These are phyloP conservation scores for Monilinia laxa DNA, from an alignment of 2,329 filamentous ascomycete genomes.

Conservation along the genomic window DNA sequence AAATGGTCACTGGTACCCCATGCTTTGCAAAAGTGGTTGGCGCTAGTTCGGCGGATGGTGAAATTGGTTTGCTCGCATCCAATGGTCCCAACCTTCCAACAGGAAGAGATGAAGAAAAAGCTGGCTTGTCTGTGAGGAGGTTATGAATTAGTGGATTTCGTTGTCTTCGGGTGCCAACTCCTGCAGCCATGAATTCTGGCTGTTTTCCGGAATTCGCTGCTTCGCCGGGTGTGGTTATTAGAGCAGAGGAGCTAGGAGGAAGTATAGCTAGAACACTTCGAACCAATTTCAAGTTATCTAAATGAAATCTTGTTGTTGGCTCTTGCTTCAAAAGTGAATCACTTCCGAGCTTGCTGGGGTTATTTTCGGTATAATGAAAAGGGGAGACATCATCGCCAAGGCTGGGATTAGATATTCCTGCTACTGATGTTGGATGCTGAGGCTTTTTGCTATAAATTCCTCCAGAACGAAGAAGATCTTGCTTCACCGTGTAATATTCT, in stretches of 20 bases:
- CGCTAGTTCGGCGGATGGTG: slow-evolving; percentile 43
- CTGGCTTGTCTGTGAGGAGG: slow-evolving; percentile 89
- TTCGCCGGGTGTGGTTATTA: slow-evolving; percentile 84
- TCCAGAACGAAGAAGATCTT: slow-evolving; percentile 51
- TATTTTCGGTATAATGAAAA: slow-evolving; percentile 45
- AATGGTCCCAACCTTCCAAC: slow-evolving; percentile 56
- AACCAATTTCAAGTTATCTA: slow-evolving; percentile 72
- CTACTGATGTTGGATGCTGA: slow-evolving; percentile 11
- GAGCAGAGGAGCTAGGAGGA: slow-evolving; percentile 78
- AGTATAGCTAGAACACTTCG: slow-evolving; percentile 70
- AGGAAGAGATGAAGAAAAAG: slow-evolving; percentile 88
- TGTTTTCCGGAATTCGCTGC: slow-evolving; percentile 56
- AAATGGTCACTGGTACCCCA: slow-evolving; percentile 84
- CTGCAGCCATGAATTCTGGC: slow-evolving; percentile 39
- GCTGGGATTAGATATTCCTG: slow-evolving; percentile 23
- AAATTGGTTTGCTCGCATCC: slow-evolving; percentile 29
- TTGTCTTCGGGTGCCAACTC: slow-evolving; percentile 56
- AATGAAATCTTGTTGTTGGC: slow-evolving; percentile 48
- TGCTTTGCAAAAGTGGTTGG: slow-evolving; percentile 82
- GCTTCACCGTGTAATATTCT: slow-evolving; percentile 70
- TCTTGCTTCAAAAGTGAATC: slow-evolving; percentile 18
- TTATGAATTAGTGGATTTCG: slow-evolving; percentile 90
- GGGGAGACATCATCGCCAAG: slow-evolving; percentile 45
- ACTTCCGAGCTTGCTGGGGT: slow-evolving; percentile 25
- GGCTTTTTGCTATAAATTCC: background rate